Evolutionary conservation across 352 stramenopile genomes (phyloP).

Genomic region (Phytophthora pini): DNA sequence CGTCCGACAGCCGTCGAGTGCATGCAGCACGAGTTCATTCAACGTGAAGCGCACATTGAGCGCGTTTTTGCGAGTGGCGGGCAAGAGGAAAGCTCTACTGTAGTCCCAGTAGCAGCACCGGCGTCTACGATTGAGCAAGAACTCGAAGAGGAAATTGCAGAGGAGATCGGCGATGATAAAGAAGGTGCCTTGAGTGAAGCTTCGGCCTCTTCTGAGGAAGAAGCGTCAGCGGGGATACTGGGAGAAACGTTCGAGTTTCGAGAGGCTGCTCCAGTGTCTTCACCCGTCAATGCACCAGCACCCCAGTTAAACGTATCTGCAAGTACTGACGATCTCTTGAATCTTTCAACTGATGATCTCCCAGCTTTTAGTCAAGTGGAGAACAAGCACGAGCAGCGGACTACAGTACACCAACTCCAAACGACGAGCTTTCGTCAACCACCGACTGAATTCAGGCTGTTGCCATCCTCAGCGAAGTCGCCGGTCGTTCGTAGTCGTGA

Average conservation of each 20-base stretch:
- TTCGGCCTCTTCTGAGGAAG: conserved; percentile 26
- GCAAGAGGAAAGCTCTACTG: neutral
- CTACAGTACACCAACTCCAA: conserved; percentile 14
- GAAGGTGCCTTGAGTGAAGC: conserved; percentile 20
- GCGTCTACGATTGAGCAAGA: conserved; percentile 26
- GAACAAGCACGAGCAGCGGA: conserved; percentile 7
- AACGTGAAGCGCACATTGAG: conserved; percentile 44
- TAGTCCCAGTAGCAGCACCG: neutral
- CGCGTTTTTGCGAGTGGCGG: conserved; percentile 39
- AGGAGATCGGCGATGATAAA: conserved; percentile 37
- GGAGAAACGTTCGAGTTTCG: conserved; percentile 32
- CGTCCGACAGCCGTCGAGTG: conserved; percentile 88
- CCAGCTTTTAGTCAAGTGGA: conserved; percentile 7
- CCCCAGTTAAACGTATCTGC: conserved; percentile 8
- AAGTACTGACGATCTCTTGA: conserved; percentile 38
- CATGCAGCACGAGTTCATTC: conserved; percentile 91
- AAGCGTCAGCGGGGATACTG: conserved; percentile 23
- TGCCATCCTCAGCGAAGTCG: conserved; percentile 36
- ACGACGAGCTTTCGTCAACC: conserved; percentile 31
- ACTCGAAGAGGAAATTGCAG: conserved; percentile 42
- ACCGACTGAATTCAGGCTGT: conserved; percentile 43
- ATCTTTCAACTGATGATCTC: conserved; percentile 37
- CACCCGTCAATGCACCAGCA: neutral
- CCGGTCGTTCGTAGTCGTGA: conserved; percentile 27
- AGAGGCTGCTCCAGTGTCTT: conserved; percentile 1